These are phyloP conservation scores for Axilococcus clingmanii DNA, from an alignment of 139 green algal genomes.

Conservation along the genomic window DNA sequence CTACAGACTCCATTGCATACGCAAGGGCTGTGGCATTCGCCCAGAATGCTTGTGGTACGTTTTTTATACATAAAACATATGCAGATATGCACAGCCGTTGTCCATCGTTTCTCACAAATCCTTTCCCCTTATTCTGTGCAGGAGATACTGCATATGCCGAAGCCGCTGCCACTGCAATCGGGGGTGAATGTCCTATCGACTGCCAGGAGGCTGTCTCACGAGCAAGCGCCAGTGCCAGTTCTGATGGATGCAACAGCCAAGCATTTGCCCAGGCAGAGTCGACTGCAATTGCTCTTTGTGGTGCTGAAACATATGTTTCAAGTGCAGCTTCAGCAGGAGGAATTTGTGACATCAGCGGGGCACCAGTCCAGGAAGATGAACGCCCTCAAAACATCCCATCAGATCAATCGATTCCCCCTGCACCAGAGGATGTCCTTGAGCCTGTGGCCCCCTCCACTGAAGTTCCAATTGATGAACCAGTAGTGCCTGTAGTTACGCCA, in stretches of 20 bases:
- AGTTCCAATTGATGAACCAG: too few relatives aligned
- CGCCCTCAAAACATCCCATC: too few relatives aligned
- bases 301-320: not conserved
- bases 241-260: not conserved
- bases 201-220: not conserved
- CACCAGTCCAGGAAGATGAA: too few relatives aligned
- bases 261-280: not conserved
- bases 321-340: not conserved
- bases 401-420: too few relatives aligned
- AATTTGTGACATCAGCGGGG: not conserved
- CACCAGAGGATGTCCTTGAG: too few relatives aligned
- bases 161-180: not conserved
- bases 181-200: not conserved
- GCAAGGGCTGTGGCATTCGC: not conserved
- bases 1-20: not conserved
- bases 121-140: too few relatives aligned
- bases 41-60: constrained; percentile 1
- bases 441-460: too few relatives aligned
- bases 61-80: too few relatives aligned
- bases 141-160: not conserved
- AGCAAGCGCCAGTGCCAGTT: not conserved
- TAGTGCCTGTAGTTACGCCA: too few relatives aligned
- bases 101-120: too few relatives aligned
- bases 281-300: not conserved
- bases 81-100: too few relatives aligned